These are phyloP conservation scores for Phytophthora parvispora DNA, from an alignment of 352 stramenopile species.

Conservation along the genomic window DNA sequence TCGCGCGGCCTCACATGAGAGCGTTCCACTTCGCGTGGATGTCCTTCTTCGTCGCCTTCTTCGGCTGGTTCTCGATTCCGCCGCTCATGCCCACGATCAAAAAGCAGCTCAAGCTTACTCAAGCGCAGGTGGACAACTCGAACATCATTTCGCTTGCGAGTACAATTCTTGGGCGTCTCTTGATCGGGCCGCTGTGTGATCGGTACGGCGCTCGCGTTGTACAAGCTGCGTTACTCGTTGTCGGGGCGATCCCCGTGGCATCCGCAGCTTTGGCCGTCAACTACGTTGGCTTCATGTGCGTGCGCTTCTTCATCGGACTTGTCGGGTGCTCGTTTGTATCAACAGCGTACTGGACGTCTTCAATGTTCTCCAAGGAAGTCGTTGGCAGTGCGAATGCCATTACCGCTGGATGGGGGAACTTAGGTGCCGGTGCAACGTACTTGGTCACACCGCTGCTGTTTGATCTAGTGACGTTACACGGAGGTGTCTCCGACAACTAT, in stretches of 20 bases:
- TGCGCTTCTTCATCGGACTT: conserved; percentile 95
- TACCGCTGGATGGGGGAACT: conserved; percentile 94
- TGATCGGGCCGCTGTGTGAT: conserved; percentile 94
- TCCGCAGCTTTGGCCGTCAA: conserved; percentile 82
- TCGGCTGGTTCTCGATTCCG: conserved; percentile 94
- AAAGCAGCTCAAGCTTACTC: conserved; percentile 64
- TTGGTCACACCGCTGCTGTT: conserved; percentile 91
- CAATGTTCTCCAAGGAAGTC: conserved; percentile 95
- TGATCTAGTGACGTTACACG: conserved; percentile 77
- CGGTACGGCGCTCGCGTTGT: conserved; percentile 89
- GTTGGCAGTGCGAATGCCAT: conserved; percentile 95
- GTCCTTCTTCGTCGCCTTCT: conserved; percentile 96
- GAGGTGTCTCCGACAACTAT: conserved; percentile 59
- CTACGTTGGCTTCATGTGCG: conserved; percentile 73
- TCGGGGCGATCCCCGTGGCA: conserved; percentile 86
- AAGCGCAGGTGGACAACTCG: conserved; percentile 88
- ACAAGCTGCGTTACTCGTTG: conserved; percentile 79
- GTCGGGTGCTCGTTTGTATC: conserved; percentile 94
- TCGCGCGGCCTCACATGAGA: conserved; percentile 29
- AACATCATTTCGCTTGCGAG: conserved; percentile 92
- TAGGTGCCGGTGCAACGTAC: conserved; percentile 91
- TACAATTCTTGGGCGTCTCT: conserved; percentile 91
- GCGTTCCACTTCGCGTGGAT: conserved; percentile 96
- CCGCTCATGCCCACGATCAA: conserved; percentile 35
- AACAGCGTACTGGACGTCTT: conserved; percentile 94